Evolutionary conservation across 257 asterid genomes (phyloP).

Genomic region (Mentha longifolia): DNA sequence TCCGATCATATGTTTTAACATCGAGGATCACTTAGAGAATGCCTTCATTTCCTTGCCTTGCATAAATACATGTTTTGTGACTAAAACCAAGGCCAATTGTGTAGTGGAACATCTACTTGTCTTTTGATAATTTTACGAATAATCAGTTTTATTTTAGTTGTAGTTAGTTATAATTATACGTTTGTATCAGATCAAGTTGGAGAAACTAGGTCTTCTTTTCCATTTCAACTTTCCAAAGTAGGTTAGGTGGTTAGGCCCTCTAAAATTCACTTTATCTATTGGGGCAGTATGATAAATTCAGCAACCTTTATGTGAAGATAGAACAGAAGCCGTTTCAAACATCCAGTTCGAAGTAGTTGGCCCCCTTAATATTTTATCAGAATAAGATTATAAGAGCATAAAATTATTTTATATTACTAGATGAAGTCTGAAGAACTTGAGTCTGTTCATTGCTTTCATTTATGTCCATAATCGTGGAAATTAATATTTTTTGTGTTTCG

Average conservation of each 20-base stretch:
- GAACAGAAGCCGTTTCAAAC: slow-evolving; percentile 3
- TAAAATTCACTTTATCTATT: not conserved
- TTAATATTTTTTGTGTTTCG: no score
- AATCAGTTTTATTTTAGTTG: not conserved
- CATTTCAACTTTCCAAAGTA: not conserved
- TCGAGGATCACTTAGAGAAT: not conserved
- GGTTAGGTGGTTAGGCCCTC: not conserved
- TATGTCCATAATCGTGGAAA: not conserved
- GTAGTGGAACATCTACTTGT: not conserved
- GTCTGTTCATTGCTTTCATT: slow-evolving; percentile 2
- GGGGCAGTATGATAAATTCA: not conserved
- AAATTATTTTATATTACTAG: not conserved
- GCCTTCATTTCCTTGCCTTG: slow-evolving; percentile 3
- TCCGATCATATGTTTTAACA: not conserved
- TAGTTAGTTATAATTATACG: not conserved
- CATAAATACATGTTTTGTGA: not conserved
- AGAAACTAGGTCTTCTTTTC: slow-evolving; percentile 4
- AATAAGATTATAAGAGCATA: not conserved
- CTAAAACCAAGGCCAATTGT: not conserved
- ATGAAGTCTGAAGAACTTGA: not conserved
- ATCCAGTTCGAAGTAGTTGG: not conserved
- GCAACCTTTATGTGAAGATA: not conserved
- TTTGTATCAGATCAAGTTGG: not conserved
- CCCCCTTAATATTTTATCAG: not conserved
- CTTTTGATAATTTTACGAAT: not conserved